Base-by-base conservation (phyloP, 1,139 yeast species). In the Lodderomyces elongisporus region DNA sequence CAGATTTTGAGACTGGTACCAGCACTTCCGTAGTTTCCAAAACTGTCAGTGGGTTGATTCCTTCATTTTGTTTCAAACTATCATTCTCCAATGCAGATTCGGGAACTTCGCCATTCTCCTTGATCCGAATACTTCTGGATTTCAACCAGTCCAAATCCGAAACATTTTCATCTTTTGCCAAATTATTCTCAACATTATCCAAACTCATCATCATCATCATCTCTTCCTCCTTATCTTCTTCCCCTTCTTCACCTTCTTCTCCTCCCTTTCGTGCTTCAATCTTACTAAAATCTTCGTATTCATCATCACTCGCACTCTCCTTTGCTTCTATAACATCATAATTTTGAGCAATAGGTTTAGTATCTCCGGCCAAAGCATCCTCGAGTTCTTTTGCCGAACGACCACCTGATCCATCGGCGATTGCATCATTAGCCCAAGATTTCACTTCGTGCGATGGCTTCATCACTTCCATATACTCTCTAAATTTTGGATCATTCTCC, bases 141-240 rank as follows among this genome's bases (percentile, higher is more conserved):
- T 78, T 79, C 42, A 91, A 70, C 98, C 98, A 89, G 42, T 89
- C 96, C 38, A 85, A 60, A 62, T 89, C 97, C 12, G 93, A 71
- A 7, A 85, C 69, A 17, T 58, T 64, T 36, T 74, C 77, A 43
- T 76, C 75, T 17, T 60, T 61, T 0, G 79, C 78, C 6, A 60
- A 39, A 4, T 43, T 46, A 5, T 45, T 44, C 5, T 36, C 36
- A 20, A 36, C 34, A 14, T 40, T 37, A 10, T 49, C 51, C 17
- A 40, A 37, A 13, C 14, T 7, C 9, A 7, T 10, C 17, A 51
- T 38, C 13, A 41, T 41, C 39, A 49, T 42, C 48, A 45, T 50
- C 46, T 37, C 41, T 42, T 39, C 52, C 13, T 43, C 50, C 25
- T 48, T 53, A 16, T 45, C 45, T 12, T 41, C 51, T 3, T 38